Percentiles rank a stretch among this genome's conserved stretches.
phyloP scores from a whole-genome alignment of 257 asterid species.

The Nicotiana otophora region DNA sequence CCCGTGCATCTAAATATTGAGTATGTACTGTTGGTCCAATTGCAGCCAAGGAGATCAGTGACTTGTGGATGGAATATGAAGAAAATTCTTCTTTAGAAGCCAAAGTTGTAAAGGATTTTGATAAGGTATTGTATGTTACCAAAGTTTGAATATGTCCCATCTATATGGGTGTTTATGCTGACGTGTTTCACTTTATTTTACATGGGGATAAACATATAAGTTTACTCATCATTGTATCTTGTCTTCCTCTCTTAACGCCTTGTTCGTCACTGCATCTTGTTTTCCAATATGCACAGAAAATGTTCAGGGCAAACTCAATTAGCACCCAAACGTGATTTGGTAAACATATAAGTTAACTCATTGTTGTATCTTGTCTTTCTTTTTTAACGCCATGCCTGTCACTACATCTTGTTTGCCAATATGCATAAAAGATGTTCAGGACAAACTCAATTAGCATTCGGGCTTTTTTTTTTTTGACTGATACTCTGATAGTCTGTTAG shows the following conservation, averaged over 20 bases:
- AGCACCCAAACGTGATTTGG: background rate
- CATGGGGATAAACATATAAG: background rate
- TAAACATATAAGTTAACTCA: background rate
- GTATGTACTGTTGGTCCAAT: background rate
- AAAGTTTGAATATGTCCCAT: background rate
- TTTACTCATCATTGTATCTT: background rate
- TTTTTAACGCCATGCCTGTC: background rate
- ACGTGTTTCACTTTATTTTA: background rate
- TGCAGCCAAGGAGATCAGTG: constrained; percentile 84
- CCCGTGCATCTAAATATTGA: background rate
- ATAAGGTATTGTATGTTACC: constrained; percentile 51
- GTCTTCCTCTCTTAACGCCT: background rate
- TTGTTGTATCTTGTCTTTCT: background rate
- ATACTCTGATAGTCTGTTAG: no score
- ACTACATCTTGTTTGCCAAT: background rate
- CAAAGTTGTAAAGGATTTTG: constrained; percentile 91
- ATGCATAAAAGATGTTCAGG: background rate
- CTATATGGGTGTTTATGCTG: background rate
- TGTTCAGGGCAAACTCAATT: background rate
- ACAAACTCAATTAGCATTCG: background rate
- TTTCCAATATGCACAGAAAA: background rate
- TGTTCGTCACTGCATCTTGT: background rate
- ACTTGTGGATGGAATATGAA: constrained; percentile 95
- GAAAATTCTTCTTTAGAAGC: constrained; percentile 81
- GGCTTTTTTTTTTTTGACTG: no score